These are phyloP conservation scores for Paspalum notatum DNA, from an alignment of 176 grass and related monocot species.

Conservation along the genomic window DNA sequence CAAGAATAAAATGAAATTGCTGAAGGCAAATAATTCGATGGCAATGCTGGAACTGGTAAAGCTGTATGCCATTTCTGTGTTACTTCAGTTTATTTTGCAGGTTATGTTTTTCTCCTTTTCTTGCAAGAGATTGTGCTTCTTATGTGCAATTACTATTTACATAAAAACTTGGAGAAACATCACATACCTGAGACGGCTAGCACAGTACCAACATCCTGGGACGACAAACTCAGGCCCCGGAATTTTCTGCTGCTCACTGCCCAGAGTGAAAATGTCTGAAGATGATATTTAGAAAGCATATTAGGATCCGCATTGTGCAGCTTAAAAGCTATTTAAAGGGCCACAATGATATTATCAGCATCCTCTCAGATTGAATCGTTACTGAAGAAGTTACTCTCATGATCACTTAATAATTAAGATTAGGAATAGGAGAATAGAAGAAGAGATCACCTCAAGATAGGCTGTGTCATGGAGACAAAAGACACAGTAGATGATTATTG, in stretches of 20 bases:
- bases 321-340: not conserved
- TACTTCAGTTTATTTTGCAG: conserved; percentile 5
- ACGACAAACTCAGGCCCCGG: conserved; percentile 58
- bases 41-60: not conserved
- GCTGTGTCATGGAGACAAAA: conserved; percentile 65
- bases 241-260: conserved; percentile 66
- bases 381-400: not conserved
- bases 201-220: conserved; percentile 60
- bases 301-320: not conserved
- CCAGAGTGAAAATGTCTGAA: conserved; percentile 80
- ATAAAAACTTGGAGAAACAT: not conserved
- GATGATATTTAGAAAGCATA: conserved; percentile 17
- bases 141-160: not conserved
- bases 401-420: not conserved
- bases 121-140: not conserved
- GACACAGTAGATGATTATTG: conserved; percentile 53
- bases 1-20: conserved; percentile 17
- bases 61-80: not conserved
- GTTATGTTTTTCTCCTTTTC: not conserved
- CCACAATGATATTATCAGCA: not conserved
- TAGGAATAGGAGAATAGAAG: not conserved
- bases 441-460: conserved; percentile 58
- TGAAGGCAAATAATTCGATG: not conserved
- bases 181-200: conserved; percentile 61
- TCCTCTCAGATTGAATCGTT: not conserved